Conservation (phyloP, 768 basidiomycete genomes). For the Pisolithus sp. region DNA sequence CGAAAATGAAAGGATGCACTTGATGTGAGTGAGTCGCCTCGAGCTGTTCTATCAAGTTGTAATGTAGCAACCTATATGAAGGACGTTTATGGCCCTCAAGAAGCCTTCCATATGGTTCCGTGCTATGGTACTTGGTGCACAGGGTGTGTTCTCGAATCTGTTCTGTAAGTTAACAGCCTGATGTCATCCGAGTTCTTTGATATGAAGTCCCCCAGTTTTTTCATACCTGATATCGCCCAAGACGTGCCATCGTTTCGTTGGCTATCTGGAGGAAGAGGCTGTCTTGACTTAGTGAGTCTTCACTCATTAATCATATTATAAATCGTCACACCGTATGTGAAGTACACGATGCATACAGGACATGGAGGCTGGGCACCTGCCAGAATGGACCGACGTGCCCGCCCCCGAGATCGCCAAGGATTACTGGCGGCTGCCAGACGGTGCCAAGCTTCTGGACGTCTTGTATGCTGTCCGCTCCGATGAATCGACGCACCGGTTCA, state of each 20-base stretch:
- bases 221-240: conserved; percentile 72
- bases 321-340: conserved; percentile 5
- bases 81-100: conserved; percentile 93
- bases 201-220: conserved; percentile 43
- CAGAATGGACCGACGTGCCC: conserved; percentile 69
- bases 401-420: conserved; percentile 91
- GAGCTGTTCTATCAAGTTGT: conserved; percentile 6
- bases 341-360: conserved; percentile 82
- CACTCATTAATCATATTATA: conserved; percentile 10
- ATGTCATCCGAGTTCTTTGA: conserved; percentile 8
- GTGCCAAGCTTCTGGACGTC: conserved; percentile 81
- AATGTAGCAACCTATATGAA: conserved; percentile 24
- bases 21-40: conserved; percentile 50
- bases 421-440: conserved; percentile 76
- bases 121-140: conserved; percentile 77
- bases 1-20: conserved; percentile 96
- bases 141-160: conserved; percentile 86
- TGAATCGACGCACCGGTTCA: conserved; percentile 89
- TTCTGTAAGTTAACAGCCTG: conserved; percentile 55
- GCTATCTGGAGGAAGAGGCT: conserved; percentile 91
- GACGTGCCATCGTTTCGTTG: conserved; percentile 87
- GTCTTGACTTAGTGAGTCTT: conserved; percentile 77
- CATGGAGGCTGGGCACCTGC: conserved; percentile 73
- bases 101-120: conserved; percentile 80
- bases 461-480: conserved; percentile 90